A percentile compares a stretch with the other conserved stretches of the same genome.
Conservation (phyloP, 176 grass and related monocot genomes). For the Phyllostachys edulis region DNA sequence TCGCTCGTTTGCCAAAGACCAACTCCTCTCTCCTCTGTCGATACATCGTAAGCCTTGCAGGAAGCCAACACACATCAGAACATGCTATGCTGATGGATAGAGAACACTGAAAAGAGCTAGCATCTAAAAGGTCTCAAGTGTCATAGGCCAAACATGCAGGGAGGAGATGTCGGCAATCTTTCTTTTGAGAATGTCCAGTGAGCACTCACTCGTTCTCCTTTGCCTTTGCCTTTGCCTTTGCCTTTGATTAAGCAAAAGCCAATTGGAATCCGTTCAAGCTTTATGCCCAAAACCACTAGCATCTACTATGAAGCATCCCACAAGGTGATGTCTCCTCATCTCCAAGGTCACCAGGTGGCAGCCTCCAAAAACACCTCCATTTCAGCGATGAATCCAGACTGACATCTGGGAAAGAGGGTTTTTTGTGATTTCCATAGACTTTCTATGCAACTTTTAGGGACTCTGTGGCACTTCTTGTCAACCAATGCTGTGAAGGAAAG, state of each 20-base stretch:
- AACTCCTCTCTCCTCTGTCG: too few species aligned
- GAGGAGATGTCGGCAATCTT: slow-evolving; percentile 42
- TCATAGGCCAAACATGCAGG: slow-evolving; percentile 46
- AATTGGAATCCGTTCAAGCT: slow-evolving; percentile 71
- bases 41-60: too few species aligned
- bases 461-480: neutral
- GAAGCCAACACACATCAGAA: too few species aligned
- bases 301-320: slow-evolving; percentile 75
- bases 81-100: slow-evolving; percentile 33
- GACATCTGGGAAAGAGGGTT: slow-evolving; percentile 28
- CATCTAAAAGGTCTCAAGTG: slow-evolving; percentile 42
- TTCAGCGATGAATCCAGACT: slow-evolving; percentile 45
- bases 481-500: neutral
- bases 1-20: too few species aligned
- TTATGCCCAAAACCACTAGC: slow-evolving; percentile 81
- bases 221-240: slow-evolving; percentile 42
- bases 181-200: slow-evolving; percentile 42
- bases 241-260: slow-evolving; percentile 48
- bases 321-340: slow-evolving; percentile 60
- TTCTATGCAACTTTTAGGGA: neutral
- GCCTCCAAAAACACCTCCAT: slow-evolving; percentile 5
- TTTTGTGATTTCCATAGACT: slow-evolving; percentile 8
- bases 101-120: slow-evolving; percentile 38
- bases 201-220: slow-evolving; percentile 23
- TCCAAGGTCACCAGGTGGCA: slow-evolving; percentile 53